phyloP scores from a whole-genome alignment of 2,329 filamentous ascomycete species.

The Fusarium sp. region DNA sequence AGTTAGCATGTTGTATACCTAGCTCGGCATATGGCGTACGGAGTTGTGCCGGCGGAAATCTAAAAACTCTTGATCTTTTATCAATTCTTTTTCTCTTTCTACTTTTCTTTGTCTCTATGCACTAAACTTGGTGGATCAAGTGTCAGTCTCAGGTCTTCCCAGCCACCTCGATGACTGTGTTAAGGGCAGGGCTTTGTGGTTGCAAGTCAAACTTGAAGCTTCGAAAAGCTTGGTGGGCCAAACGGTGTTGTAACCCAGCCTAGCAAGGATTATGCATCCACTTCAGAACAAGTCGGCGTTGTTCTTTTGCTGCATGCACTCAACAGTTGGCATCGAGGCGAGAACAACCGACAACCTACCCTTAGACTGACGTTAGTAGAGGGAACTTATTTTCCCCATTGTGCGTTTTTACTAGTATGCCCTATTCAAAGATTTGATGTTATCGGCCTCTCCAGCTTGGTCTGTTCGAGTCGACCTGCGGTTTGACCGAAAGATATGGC shows the following conservation, averaged over 20 bases:
- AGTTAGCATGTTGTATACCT: slow-evolving; percentile 37
- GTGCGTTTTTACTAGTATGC: slow-evolving; percentile 29
- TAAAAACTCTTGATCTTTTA: slow-evolving; percentile 25
- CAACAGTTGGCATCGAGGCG: slow-evolving; percentile 41
- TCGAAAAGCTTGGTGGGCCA: slow-evolving; percentile 17
- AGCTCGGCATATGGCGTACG: slow-evolving; percentile 39
- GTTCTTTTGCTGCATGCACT: slow-evolving; percentile 45
- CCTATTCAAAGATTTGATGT: slow-evolving; percentile 2
- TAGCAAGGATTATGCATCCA: slow-evolving; percentile 29
- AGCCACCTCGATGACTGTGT: slow-evolving; percentile 12
- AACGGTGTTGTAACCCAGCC: slow-evolving; percentile 8
- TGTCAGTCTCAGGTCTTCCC: slow-evolving; percentile 13
- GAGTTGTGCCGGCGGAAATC: slow-evolving; percentile 36
- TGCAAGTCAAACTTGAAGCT: slow-evolving; percentile 17
- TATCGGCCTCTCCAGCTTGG: neutral
- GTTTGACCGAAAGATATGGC: neutral
- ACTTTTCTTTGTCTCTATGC: neutral
- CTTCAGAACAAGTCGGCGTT: slow-evolving; percentile 22
- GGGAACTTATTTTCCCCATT: slow-evolving; percentile 21
- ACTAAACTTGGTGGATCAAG: neutral
- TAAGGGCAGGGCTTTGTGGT: slow-evolving; percentile 3
- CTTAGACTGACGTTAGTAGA: slow-evolving; percentile 16
- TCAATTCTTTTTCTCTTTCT: slow-evolving; percentile 13
- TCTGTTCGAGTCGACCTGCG: neutral
- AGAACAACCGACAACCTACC: neutral